A percentile compares a stretch with the other conserved stretches of the same genome.
These are phyloP conservation scores for Berberis vulgaris DNA, from an alignment of 164 flowering plant species.

Conservation along the genomic window DNA sequence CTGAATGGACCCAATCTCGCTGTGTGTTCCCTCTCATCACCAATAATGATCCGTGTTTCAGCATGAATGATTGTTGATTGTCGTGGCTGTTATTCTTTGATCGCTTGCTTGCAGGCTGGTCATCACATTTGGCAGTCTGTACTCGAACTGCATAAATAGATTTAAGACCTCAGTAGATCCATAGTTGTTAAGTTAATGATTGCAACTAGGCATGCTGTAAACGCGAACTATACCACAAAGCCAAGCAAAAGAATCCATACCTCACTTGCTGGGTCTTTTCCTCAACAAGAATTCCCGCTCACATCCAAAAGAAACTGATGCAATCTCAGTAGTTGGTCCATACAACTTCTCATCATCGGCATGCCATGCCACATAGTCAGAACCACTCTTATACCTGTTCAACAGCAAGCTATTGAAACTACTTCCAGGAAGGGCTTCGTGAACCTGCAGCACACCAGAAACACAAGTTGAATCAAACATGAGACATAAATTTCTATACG, in stretches of 20 bases:
- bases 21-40: slow-evolving; percentile 85
- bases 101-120: slow-evolving; percentile 40
- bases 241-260: not conserved
- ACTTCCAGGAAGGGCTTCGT: slow-evolving; percentile 74
- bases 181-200: no score
- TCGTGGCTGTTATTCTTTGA: slow-evolving; percentile 23
- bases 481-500: not conserved
- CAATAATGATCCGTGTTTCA: slow-evolving; percentile 69
- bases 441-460: slow-evolving; percentile 39
- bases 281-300: slow-evolving; percentile 78
- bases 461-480: not conserved
- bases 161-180: not conserved
- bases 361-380: slow-evolving; percentile 93
- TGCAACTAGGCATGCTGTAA: no score
- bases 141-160: slow-evolving; percentile 9
- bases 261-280: slow-evolving; percentile 48
- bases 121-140: slow-evolving; percentile 22
- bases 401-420: slow-evolving; percentile 76
- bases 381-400: slow-evolving; percentile 78
- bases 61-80: slow-evolving; percentile 44
- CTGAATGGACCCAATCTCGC: slow-evolving; percentile 82
- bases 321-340: slow-evolving; percentile 81
- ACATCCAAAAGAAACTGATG: slow-evolving; percentile 84
- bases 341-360: slow-evolving; percentile 93
- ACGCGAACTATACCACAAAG: not conserved